These are phyloP conservation scores for Boechera stricta DNA, from an alignment of 345 rosid species.

Conservation along the genomic window DNA sequence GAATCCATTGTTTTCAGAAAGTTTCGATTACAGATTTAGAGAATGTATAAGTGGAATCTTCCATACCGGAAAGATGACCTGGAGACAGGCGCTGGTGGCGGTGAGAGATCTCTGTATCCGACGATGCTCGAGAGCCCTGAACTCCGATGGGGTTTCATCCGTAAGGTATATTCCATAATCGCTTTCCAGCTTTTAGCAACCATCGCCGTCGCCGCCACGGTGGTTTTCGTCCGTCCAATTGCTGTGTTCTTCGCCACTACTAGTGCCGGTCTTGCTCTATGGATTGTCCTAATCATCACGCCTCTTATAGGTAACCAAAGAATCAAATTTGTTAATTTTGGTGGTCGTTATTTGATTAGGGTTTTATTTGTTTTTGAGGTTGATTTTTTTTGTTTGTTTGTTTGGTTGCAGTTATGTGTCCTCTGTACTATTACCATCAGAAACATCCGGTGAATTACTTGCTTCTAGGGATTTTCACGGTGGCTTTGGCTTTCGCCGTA, in stretches of 20 bases:
- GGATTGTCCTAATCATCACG: constrained; percentile 67
- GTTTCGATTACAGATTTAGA: background rate
- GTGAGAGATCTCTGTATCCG: constrained; percentile 69
- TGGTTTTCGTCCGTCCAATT: constrained; percentile 68
- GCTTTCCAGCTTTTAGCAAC: constrained; percentile 70
- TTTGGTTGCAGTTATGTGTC: constrained; percentile 61
- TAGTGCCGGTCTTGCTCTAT: constrained; percentile 68
- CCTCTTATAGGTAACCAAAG: constrained; percentile 62
- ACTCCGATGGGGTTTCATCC: constrained; percentile 84
- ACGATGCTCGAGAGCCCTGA: constrained; percentile 83
- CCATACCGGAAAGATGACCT: constrained; percentile 61
- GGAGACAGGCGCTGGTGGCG: constrained; percentile 52
- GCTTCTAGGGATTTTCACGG: constrained; percentile 73
- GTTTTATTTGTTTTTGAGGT: background rate
- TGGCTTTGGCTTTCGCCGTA: constrained; percentile 65
- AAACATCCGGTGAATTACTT: constrained; percentile 85
- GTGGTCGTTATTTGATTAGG: background rate
- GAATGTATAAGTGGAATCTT: constrained; percentile 53
- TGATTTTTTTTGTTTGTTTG: background rate
- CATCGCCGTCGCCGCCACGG: constrained; percentile 74
- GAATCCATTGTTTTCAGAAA: background rate
- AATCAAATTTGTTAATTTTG: no score
- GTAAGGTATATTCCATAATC: constrained; percentile 75
- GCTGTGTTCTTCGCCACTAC: constrained; percentile 65
- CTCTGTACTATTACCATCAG: constrained; percentile 79